These are phyloP conservation scores for Diaporthe ilicicola DNA, from an alignment of 2,329 filamentous ascomycete genomes.

Conservation along the genomic window DNA sequence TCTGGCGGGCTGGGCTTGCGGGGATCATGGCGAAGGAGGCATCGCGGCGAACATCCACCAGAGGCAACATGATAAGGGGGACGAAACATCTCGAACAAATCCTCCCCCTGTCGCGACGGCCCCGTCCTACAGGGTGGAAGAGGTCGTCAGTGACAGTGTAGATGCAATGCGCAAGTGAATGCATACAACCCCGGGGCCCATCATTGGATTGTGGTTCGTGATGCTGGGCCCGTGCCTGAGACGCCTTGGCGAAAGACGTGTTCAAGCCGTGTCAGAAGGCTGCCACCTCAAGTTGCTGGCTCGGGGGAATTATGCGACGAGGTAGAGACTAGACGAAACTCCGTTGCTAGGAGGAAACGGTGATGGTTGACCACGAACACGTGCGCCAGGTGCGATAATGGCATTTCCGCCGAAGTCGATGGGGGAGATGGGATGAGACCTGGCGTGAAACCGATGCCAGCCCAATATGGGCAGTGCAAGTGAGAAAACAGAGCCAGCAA, in stretches of 20 bases:
- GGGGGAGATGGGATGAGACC: constrained; percentile 20
- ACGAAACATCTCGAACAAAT: background rate
- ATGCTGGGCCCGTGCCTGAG: background rate
- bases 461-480: constrained; percentile 4
- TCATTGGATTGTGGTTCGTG: background rate
- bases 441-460: constrained; percentile 24
- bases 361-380: background rate
- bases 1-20: background rate
- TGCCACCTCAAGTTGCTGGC: constrained; percentile 18
- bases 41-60: background rate
- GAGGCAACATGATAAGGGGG: background rate
- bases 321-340: constrained; percentile 31
- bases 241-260: background rate
- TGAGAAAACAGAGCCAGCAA: background rate
- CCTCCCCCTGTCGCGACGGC: background rate
- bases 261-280: constrained; percentile 11
- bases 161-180: background rate
- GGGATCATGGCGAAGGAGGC: background rate
- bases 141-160: background rate
- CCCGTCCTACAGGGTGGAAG: background rate
- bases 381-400: background rate
- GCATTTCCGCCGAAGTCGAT: background rate
- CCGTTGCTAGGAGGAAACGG: background rate
- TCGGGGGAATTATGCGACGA: constrained; percentile 28
- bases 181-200: background rate